Conservation (phyloP, 2,329 filamentous ascomycete genomes). For the Claviceps pazoutovae region DNA sequence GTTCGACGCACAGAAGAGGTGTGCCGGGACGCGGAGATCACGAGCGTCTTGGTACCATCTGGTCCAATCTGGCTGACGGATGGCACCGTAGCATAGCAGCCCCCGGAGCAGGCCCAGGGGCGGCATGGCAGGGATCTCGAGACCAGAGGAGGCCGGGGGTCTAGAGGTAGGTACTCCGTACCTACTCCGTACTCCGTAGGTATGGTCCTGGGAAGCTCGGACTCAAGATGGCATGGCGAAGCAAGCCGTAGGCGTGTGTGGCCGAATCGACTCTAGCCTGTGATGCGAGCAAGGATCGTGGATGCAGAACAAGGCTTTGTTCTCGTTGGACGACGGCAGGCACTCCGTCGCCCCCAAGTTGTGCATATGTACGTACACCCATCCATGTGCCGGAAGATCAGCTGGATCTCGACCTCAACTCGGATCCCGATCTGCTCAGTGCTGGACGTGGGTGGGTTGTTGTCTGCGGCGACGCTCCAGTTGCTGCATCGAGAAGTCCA, state of each 20-base stretch:
- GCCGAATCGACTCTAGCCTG: not conserved
- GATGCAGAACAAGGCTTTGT: not conserved
- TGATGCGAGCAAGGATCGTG: not conserved
- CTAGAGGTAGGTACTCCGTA: not conserved
- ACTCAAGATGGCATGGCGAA: conserved; percentile 1
- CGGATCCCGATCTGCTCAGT: not conserved
- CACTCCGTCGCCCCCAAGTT: not conserved
- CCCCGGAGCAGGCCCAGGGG: not conserved
- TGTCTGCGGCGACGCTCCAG: not conserved
- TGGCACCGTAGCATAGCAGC: conserved; percentile 1
- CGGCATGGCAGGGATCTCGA: conserved; percentile 4
- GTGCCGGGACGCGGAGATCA: not conserved
- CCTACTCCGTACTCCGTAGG: no score
- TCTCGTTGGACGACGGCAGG: not conserved
- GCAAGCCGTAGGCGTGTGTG: not conserved
- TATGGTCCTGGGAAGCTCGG: conserved; percentile 1
- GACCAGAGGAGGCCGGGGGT: conserved; percentile 1
- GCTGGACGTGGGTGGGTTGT: not conserved
- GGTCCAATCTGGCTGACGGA: conserved; percentile 4
- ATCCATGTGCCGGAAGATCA: not conserved
- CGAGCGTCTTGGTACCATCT: not conserved
- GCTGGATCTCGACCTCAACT: not conserved
- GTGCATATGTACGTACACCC: not conserved
- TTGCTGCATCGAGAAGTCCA: not conserved
- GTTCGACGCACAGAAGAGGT: conserved; percentile 2